These are phyloP conservation scores for Zymoseptoria crescenta DNA, from an alignment of 2,329 filamentous ascomycete species.

Conservation along the genomic window DNA sequence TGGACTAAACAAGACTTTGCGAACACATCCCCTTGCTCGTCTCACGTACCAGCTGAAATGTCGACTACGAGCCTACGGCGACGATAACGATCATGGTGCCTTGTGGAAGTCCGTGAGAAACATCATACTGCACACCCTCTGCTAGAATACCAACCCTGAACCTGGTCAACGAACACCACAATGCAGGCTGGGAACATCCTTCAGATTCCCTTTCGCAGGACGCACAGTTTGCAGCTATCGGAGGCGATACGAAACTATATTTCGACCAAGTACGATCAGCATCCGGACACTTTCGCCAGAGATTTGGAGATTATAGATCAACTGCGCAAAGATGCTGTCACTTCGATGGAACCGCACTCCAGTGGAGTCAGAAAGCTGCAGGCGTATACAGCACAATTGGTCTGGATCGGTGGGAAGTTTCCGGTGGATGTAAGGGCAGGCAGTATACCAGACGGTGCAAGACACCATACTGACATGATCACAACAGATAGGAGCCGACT, in stretches of 20 bases:
- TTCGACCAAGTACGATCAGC: conserved; percentile 95
- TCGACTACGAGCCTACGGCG: no score
- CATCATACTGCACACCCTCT: neutral
- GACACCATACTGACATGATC: conserved; percentile 8
- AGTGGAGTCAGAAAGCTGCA: conserved; percentile 85
- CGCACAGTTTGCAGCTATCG: conserved; percentile 68
- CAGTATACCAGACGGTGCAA: neutral
- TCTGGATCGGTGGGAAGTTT: conserved; percentile 92
- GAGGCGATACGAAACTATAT: conserved; percentile 89
- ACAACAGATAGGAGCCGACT: conserved; percentile 77
- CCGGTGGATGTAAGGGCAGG: conserved; percentile 68
- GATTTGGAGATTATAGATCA: conserved; percentile 82
- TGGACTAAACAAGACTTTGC: neutral
- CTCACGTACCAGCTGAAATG: neutral
- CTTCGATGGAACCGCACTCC: conserved; percentile 77
- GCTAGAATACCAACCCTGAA: neutral
- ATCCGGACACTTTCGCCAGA: conserved; percentile 89
- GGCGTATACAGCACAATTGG: conserved; percentile 82
- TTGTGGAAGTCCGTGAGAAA: neutral
- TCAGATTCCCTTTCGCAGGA: conserved; percentile 80
- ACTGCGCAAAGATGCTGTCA: conserved; percentile 76
- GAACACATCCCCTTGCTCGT: neutral
- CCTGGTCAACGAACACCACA: conserved; percentile 1
- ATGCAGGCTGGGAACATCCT: conserved; percentile 51
- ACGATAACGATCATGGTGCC: neutral